Percentiles rank a stretch among this genome's conserved stretches.
phyloP scores from a whole-genome alignment of 2,329 filamentous ascomycete genomes.

The Rachicladosporium sp. region DNA sequence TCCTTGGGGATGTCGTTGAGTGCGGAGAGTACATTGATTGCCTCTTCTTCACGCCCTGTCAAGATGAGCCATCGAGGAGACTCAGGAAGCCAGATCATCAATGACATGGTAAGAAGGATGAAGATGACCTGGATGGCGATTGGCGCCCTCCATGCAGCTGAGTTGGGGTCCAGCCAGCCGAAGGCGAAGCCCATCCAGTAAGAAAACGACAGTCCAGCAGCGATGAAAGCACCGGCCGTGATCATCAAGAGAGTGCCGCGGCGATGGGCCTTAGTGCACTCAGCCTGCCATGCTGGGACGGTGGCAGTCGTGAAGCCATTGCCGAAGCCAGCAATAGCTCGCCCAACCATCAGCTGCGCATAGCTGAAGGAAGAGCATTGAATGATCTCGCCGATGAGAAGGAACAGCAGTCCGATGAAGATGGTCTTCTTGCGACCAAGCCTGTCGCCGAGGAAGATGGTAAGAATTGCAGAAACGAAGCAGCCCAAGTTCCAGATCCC shows the following conservation, averaged over 20 bases:
- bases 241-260: slow-evolving; percentile 37
- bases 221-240: slow-evolving; percentile 34
- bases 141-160: slow-evolving; percentile 20
- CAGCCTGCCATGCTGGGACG: slow-evolving; percentile 36
- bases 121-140: slow-evolving; percentile 21
- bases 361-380: slow-evolving; percentile 41
- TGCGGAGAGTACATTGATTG: slow-evolving; percentile 20
- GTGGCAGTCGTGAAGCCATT: slow-evolving; percentile 32
- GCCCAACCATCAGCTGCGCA: slow-evolving; percentile 34
- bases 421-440: slow-evolving; percentile 46
- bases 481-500: slow-evolving; percentile 31
- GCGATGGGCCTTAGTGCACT: slow-evolving; percentile 34
- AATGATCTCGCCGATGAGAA: slow-evolving; percentile 47
- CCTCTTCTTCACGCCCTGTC: slow-evolving; percentile 22
- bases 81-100: slow-evolving; percentile 18
- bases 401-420: slow-evolving; percentile 46
- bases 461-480: slow-evolving; percentile 32
- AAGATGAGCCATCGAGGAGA: slow-evolving; percentile 25
- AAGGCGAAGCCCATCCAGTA: slow-evolving; percentile 28
- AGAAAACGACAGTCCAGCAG: slow-evolving; percentile 31
- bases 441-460: slow-evolving; percentile 42
- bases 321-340: slow-evolving; percentile 39
- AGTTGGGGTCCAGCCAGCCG: slow-evolving; percentile 17
- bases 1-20: slow-evolving; percentile 27
- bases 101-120: slow-evolving; percentile 12